Evolutionary conservation across 225 moss, liverwort and hornwort genomes (phyloP).

Genomic region (Bryoerythrophyllum caledonicum): DNA sequence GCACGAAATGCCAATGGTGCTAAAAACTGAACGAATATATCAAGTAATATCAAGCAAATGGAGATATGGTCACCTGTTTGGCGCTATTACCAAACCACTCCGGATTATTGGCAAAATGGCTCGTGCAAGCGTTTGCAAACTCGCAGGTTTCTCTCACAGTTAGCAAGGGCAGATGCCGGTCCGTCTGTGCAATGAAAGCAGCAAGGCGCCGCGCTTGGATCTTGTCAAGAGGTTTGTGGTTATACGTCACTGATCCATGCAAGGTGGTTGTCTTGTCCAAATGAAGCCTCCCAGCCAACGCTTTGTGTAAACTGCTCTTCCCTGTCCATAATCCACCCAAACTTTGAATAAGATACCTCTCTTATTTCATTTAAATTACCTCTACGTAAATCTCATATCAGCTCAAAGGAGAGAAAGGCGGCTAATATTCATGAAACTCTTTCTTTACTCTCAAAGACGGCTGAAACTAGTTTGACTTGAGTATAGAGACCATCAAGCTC

Average conservation of each 20-base stretch:
- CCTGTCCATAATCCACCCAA: conserved; percentile 42
- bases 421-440: too few species aligned
- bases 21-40: too few species aligned
- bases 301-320: conserved; percentile 81
- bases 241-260: conserved; percentile 67
- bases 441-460: too few species aligned
- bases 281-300: conserved; percentile 66
- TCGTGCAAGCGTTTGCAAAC: conserved; percentile 71
- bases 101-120: conserved; percentile 39
- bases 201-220: conserved; percentile 69
- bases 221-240: conserved; percentile 54
- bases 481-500: too few species aligned
- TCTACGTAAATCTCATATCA: too few species aligned
- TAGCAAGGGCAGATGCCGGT: conserved; percentile 67
- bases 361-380: too few species aligned
- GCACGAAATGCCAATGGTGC: too few species aligned
- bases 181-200: conserved; percentile 76
- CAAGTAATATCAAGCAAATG: conserved; percentile 5
- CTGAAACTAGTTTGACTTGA: too few species aligned
- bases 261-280: conserved; percentile 48
- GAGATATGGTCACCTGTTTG: conserved; percentile 10
- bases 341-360: too few species aligned
- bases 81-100: conserved; percentile 20
- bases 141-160: conserved; percentile 77
- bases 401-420: too few species aligned